These are phyloP conservation scores for Wilhelminamyces savonicus DNA, from an alignment of 805 yeast genomes.

Conservation along the genomic window DNA sequence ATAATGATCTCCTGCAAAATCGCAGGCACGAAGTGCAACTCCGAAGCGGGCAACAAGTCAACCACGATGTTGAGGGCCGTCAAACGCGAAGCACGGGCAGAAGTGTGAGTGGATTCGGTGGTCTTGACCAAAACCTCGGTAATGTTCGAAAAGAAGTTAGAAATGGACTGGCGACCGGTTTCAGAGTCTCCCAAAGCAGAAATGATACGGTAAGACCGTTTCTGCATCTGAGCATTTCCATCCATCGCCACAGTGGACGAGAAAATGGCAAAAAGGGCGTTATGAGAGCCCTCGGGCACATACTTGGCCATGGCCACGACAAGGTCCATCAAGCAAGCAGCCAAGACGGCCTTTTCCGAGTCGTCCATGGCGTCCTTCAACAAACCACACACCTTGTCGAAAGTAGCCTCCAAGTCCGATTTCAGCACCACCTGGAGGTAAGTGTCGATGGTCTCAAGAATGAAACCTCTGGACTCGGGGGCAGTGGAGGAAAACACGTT, in stretches of 20 bases:
- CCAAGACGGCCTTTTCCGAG: constrained; percentile 41
- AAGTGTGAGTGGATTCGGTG: constrained; percentile 51
- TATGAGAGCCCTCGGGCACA: constrained; percentile 64
- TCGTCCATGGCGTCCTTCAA: constrained; percentile 66
- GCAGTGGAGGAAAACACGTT: constrained; percentile 89
- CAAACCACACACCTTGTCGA: constrained; percentile 78
- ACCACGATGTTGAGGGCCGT: constrained; percentile 58
- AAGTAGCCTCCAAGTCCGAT: constrained; percentile 65
- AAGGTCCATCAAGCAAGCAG: constrained; percentile 87
- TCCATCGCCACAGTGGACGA: constrained; percentile 51
- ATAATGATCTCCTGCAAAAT: constrained; percentile 82
- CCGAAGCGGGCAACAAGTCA: constrained; percentile 54
- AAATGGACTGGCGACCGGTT: constrained; percentile 50
- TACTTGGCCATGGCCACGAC: constrained; percentile 82
- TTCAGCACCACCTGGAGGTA: constrained; percentile 65
- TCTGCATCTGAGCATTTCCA: constrained; percentile 68
- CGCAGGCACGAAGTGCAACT: constrained; percentile 73
- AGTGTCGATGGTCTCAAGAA: constrained; percentile 80
- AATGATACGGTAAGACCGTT: constrained; percentile 80
- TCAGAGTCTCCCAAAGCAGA: constrained; percentile 66
- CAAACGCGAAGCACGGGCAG: constrained; percentile 79
- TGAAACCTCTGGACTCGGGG: constrained; percentile 76
- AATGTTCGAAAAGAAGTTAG: constrained; percentile 49
- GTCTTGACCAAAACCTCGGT: constrained; percentile 54
- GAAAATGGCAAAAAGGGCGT: constrained; percentile 74